A percentile compares a stretch with the other conserved stretches of the same genome.
Conservation (phyloP, 2,329 filamentous ascomycete species). For the Fusarium siculi region DNA sequence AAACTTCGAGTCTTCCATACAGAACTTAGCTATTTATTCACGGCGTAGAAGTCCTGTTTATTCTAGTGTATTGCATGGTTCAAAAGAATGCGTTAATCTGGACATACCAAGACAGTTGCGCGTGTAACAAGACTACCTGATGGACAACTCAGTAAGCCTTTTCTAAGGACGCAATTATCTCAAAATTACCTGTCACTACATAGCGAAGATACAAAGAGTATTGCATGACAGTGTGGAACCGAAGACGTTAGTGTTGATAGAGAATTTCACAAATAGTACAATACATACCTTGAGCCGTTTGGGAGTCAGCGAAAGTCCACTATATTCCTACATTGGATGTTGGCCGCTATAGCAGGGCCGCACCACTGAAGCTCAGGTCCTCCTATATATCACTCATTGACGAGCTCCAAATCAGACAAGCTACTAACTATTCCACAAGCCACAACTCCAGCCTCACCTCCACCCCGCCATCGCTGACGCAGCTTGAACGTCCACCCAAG, state of each 20-base stretch:
- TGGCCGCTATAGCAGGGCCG: background rate
- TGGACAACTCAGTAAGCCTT: too few relatives aligned
- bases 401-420: background rate
- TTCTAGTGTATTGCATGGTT: too few relatives aligned
- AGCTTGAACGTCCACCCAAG: slow-evolving; percentile 37
- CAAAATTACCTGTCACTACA: too few relatives aligned
- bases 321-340: background rate
- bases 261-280: background rate
- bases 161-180: too few relatives aligned
- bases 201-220: background rate
- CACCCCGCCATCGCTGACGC: slow-evolving; percentile 50
- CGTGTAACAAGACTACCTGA: too few relatives aligned
- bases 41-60: background rate
- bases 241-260: background rate
- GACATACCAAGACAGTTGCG: background rate
- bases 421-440: slow-evolving; percentile 9
- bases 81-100: background rate
- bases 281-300: background rate
- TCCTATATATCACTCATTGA: background rate
- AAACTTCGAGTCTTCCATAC: too few relatives aligned
- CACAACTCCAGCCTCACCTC: slow-evolving; percentile 43
- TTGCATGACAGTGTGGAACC: background rate
- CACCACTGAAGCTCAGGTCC: background rate
- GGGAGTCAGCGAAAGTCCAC: background rate
- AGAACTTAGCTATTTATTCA: too few relatives aligned